A percentile compares a stretch with the other conserved stretches of the same genome.
Evolutionary conservation across 225 moss, liverwort and hornwort genomes (phyloP).

Genomic region (Pleurozium schreberi): DNA sequence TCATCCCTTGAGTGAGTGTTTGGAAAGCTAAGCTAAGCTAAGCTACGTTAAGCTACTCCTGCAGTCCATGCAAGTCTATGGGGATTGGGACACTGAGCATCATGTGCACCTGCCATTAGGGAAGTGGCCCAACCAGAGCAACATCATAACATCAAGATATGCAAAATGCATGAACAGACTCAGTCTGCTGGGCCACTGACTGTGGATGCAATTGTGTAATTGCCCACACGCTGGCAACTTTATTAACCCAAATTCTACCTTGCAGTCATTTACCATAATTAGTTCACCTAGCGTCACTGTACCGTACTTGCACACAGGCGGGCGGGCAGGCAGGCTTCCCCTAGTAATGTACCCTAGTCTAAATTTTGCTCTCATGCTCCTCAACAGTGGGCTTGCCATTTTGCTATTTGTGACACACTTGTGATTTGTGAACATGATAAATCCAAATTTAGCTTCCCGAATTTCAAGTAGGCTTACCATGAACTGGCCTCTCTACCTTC

Average conservation of each 20-base stretch:
- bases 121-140: background rate
- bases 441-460: background rate
- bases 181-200: background rate
- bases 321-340: background rate
- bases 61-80: background rate
- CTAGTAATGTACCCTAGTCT: background rate
- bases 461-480: background rate
- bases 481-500: background rate
- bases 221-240: background rate
- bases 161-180: background rate
- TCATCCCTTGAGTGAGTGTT: background rate
- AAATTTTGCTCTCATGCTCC: background rate
- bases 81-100: background rate
- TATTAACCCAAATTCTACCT: background rate
- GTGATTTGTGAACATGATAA: background rate
- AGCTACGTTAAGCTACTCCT: background rate
- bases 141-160: background rate
- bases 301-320: background rate
- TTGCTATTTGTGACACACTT: background rate
- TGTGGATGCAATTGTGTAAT: background rate
- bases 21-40: background rate
- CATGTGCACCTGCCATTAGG: background rate
- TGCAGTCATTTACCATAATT: background rate
- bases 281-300: background rate
- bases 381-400: background rate